A percentile compares a stretch with the other conserved stretches of the same genome.
Conservation (phyloP, 2,329 filamentous ascomycete genomes). For the Pseudogymnoascus sp. region DNA sequence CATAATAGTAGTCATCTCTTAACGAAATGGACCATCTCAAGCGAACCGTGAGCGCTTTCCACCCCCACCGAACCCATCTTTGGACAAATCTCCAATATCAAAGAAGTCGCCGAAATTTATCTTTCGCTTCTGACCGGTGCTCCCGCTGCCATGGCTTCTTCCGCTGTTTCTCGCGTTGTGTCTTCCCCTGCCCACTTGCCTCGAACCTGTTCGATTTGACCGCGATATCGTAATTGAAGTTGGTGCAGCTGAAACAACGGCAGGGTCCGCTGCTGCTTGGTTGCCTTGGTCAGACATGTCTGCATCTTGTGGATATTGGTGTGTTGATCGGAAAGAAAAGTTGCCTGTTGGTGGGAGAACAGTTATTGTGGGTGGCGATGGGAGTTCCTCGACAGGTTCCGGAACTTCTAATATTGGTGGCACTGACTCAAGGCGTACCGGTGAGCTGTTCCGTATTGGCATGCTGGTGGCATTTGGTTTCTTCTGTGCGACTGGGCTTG, state of each 20-base stretch:
- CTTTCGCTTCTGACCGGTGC: constrained; percentile 58
- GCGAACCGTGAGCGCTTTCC: constrained; percentile 28
- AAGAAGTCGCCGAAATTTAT: constrained; percentile 70
- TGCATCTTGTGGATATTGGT: constrained; percentile 48
- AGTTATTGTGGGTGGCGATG: constrained; percentile 14
- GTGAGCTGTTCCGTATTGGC: constrained; percentile 27
- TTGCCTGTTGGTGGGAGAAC: constrained; percentile 44
- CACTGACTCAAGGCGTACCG: constrained; percentile 32
- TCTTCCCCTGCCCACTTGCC: constrained; percentile 24
- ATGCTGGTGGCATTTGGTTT: constrained; percentile 37
- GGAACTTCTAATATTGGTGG: constrained; percentile 19
- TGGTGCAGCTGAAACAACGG: constrained; percentile 17
- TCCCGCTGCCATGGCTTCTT: constrained; percentile 8
- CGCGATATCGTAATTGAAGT: constrained; percentile 22
- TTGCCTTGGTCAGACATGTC: constrained; percentile 46
- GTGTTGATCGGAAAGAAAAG: constrained; percentile 63
- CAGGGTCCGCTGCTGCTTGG: constrained; percentile 25
- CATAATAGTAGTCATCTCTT: neutral
- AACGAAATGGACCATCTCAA: constrained; percentile 14
- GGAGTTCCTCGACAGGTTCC: constrained; percentile 12
- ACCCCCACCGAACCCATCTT: constrained; percentile 39
- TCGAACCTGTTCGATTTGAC: constrained; percentile 18
- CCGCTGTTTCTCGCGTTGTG: constrained; percentile 15
- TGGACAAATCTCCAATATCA: constrained; percentile 58
- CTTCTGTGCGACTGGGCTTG: constrained; percentile 50